Evolutionary conservation across 2,329 filamentous ascomycete species (phyloP).

Genomic region (Microcyclospora tardicrescens): DNA sequence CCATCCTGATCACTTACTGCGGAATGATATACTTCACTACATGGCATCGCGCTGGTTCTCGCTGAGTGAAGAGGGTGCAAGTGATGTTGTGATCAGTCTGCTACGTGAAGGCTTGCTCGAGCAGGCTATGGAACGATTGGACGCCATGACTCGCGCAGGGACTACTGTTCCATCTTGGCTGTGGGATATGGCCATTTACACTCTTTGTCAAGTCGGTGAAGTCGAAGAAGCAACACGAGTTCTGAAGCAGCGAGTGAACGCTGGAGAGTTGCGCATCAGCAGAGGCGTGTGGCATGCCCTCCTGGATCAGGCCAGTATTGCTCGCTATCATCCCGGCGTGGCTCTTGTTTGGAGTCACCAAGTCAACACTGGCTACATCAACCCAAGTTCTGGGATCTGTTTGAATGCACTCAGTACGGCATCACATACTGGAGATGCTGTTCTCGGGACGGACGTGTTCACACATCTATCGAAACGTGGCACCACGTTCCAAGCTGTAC

Average conservation of each 20-base stretch:
- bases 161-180: conserved; percentile 56
- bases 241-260: conserved; percentile 44
- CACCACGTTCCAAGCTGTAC: conserved; percentile 47
- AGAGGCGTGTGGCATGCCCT: conserved; percentile 54
- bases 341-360: conserved; percentile 57
- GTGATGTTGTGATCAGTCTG: conserved; percentile 58
- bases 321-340: conserved; percentile 47
- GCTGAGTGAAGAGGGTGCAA: conserved; percentile 47
- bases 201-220: conserved; percentile 58
- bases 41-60: conserved; percentile 64
- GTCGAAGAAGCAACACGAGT: conserved; percentile 64
- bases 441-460: conserved; percentile 59
- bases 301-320: conserved; percentile 59
- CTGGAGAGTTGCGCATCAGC: conserved; percentile 32
- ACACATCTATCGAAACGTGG: conserved; percentile 47
- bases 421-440: conserved; percentile 52
- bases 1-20: conserved; percentile 73
- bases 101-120: conserved; percentile 75
- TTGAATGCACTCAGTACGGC: conserved; percentile 60
- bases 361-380: conserved; percentile 46
- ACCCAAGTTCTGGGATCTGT: conserved; percentile 52
- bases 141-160: conserved; percentile 48
- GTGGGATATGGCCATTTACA: conserved; percentile 63
- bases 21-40: conserved; percentile 55
- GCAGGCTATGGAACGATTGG: conserved; percentile 57